phyloP scores from a whole-genome alignment of 2,329 filamentous ascomycete genomes.

The Knufia petricola region DNA sequence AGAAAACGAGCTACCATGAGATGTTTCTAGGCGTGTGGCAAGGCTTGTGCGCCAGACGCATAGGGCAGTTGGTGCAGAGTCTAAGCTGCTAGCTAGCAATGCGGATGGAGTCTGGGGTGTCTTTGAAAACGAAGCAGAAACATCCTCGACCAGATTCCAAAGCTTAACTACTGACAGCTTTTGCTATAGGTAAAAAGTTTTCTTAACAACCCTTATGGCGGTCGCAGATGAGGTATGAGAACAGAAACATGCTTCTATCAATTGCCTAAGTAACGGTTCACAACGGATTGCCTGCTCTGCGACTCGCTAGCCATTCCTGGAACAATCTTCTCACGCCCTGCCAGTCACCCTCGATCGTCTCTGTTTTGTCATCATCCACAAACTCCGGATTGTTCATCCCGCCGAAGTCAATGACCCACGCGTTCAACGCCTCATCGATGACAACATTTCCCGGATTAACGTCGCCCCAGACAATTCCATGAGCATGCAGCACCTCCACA shows the following conservation, averaged over 20 bases:
- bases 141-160: too few species aligned
- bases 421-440: conserved; percentile 10
- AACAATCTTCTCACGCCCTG: conserved; percentile 1
- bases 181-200: too few species aligned
- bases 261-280: background rate
- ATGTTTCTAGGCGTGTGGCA: too few species aligned
- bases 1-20: too few species aligned
- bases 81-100: too few species aligned
- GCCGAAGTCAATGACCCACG: conserved; percentile 11
- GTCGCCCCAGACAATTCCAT: conserved; percentile 10
- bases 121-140: too few species aligned
- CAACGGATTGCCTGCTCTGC: background rate
- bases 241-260: background rate
- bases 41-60: too few species aligned
- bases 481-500: conserved; percentile 6
- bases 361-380: conserved; percentile 2
- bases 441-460: conserved; percentile 9
- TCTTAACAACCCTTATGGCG: too few species aligned
- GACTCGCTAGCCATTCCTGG: background rate
- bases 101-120: too few species aligned
- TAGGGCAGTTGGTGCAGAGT: too few species aligned
- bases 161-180: too few species aligned
- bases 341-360: background rate
- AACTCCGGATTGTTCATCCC: background rate
- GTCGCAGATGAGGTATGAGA: too few species aligned